phyloP scores from a whole-genome alignment of 495 filamentous ascomycete genomes.

The Tuber melanosporum region DNA sequence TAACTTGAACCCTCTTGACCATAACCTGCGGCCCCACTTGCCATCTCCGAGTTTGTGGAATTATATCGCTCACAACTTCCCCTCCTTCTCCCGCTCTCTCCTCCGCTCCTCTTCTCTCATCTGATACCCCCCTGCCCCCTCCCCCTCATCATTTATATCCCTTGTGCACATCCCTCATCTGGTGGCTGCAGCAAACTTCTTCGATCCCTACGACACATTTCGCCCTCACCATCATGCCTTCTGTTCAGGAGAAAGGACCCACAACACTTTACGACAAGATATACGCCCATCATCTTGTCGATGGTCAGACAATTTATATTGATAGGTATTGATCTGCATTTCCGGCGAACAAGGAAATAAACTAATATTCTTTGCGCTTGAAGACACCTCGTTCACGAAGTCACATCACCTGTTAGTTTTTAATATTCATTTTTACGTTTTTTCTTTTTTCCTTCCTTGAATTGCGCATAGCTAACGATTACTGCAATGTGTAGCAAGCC shows the following conservation, averaged over 20 bases:
- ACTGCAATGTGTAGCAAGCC: constrained; percentile 60
- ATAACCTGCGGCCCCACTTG: not conserved
- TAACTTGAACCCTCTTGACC: not conserved
- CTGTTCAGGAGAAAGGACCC: constrained; percentile 60
- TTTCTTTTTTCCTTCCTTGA: constrained; percentile 15
- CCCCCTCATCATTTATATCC: not conserved
- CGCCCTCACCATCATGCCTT: constrained; percentile 61
- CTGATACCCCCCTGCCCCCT: too few species aligned
- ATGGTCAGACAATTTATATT: constrained; percentile 93
- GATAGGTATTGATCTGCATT: constrained; percentile 48
- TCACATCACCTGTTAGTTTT: constrained; percentile 74
- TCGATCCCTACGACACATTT: not conserved
- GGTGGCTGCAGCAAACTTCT: not conserved
- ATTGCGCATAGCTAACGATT: not conserved
- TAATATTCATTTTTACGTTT: constrained; percentile 24
- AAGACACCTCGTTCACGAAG: constrained; percentile 94
- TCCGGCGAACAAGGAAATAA: constrained; percentile 4
- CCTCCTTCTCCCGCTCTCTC: not conserved
- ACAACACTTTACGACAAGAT: constrained; percentile 98
- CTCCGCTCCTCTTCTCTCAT: too few species aligned
- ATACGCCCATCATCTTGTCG: constrained; percentile 84
- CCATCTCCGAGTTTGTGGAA: not conserved
- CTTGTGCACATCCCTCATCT: not conserved
- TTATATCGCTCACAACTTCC: not conserved
- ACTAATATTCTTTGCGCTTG: constrained; percentile 48